Conservation (phyloP, 2,329 filamentous ascomycete genomes). For the Colletotrichum orchidophilum region DNA sequence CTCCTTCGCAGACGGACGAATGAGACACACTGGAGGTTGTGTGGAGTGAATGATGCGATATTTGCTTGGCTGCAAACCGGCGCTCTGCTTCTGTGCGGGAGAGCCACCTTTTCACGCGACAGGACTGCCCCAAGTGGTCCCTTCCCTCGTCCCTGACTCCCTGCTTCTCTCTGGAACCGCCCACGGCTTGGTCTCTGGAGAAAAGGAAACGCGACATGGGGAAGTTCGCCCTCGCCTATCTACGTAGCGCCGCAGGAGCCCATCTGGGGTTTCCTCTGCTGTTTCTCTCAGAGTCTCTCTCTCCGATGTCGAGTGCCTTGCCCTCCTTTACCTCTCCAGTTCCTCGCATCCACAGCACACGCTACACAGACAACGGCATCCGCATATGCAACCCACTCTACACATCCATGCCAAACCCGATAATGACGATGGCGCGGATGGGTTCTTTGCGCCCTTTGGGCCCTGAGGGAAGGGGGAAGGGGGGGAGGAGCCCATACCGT, state of each 20-base stretch:
- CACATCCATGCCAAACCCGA: slow-evolving; percentile 16
- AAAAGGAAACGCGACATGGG: slow-evolving; percentile 16
- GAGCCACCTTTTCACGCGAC: neutral
- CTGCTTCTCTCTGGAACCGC: slow-evolving; percentile 2
- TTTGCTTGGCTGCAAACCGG: slow-evolving; percentile 15
- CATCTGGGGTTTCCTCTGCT: slow-evolving; percentile 4
- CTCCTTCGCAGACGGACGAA: slow-evolving; percentile 6
- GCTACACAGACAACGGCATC: slow-evolving; percentile 3
- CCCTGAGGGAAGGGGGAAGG: slow-evolving; percentile 17
- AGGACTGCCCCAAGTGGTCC: neutral
- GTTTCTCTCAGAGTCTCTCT: slow-evolving; percentile 2
- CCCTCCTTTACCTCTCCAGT: neutral
- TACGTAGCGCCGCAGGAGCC: neutral
- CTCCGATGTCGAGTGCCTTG: neutral
- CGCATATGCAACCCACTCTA: slow-evolving; percentile 12
- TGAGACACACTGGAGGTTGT: neutral
- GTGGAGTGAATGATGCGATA: slow-evolving; percentile 29
- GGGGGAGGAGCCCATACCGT: slow-evolving; percentile 4
- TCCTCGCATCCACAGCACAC: neutral
- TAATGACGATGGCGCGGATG: slow-evolving; percentile 24
- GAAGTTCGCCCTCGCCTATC: slow-evolving; percentile 25
- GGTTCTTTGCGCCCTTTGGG: neutral
- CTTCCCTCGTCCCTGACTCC: neutral
- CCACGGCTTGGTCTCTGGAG: slow-evolving; percentile 7
- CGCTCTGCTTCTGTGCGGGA: neutral